These are phyloP conservation scores for Aspergillus baeticus DNA, from an alignment of 495 filamentous ascomycete species.

Conservation along the genomic window DNA sequence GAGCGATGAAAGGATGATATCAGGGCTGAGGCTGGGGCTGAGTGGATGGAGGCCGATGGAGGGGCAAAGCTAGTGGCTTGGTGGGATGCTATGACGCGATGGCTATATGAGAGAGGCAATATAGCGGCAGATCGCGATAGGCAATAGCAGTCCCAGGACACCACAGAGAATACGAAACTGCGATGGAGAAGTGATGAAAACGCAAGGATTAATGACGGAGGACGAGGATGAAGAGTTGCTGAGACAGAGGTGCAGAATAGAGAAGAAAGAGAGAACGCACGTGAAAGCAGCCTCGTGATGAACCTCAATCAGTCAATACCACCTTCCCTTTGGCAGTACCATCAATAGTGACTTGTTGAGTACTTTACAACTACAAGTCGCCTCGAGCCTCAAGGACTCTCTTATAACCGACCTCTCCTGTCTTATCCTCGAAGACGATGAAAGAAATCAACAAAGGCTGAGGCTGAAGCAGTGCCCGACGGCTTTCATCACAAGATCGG, in stretches of 20 bases:
- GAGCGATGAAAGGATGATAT: slow-evolving; percentile 6
- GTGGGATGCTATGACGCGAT: slow-evolving; percentile 11
- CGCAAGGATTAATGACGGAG: not conserved
- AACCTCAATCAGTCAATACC: too few relatives aligned
- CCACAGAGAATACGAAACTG: too few relatives aligned
- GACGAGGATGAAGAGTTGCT: too few relatives aligned
- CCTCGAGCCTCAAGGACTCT: too few relatives aligned
- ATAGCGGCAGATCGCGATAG: slow-evolving; percentile 1
- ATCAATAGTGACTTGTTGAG: too few relatives aligned
- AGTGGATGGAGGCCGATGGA: slow-evolving; percentile 3
- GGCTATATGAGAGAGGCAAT: slow-evolving; percentile 1
- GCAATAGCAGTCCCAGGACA: too few relatives aligned
- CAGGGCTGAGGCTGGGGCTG: not conserved
- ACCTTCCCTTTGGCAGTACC: too few relatives aligned
- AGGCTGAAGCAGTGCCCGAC: slow-evolving; percentile 6
- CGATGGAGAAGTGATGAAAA: not conserved
- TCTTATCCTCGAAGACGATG: not conserved
- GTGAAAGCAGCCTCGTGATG: too few relatives aligned
- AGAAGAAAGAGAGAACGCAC: too few relatives aligned
- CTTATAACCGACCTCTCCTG: too few relatives aligned
- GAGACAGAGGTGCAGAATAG: too few relatives aligned
- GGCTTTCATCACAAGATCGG: not conserved
- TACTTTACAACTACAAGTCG: too few relatives aligned
- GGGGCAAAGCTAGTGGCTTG: slow-evolving; percentile 10
- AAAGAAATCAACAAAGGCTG: slow-evolving; percentile 4